Conservation (phyloP, 2,329 filamentous ascomycete species). For the Erysiphe pulchra region DNA sequence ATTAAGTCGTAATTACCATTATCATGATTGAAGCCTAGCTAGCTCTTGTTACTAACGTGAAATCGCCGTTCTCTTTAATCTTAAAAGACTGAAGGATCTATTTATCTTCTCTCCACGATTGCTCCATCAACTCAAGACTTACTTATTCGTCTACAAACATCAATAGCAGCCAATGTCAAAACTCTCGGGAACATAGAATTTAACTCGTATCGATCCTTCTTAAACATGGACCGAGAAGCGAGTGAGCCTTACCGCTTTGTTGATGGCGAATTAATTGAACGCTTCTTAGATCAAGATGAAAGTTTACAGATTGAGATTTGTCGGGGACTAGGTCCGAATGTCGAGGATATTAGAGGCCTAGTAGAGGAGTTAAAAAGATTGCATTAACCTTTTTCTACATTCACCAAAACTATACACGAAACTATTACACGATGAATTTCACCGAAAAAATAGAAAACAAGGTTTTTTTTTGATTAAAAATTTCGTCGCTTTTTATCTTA, state of each 20-base stretch:
- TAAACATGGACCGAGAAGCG: constrained; percentile 40
- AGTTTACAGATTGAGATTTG: constrained; percentile 26
- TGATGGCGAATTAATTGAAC: constrained; percentile 74
- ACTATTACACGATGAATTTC: no score
- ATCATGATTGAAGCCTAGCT: no score
- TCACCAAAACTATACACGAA: no score
- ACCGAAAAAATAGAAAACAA: no score
- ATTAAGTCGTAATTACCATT: neutral
- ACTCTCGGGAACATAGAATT: constrained; percentile 54
- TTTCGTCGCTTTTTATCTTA: no score
- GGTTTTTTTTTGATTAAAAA: no score
- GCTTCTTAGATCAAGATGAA: constrained; percentile 49
- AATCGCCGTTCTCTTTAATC: neutral
- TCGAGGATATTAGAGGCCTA: constrained; percentile 34
- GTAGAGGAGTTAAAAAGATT: constrained; percentile 36
- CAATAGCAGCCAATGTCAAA: constrained; percentile 38
- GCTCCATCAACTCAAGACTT: constrained; percentile 46
- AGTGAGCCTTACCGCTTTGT: constrained; percentile 69
- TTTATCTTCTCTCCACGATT: constrained; percentile 75
- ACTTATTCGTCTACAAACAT: constrained; percentile 55
- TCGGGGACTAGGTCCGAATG: constrained; percentile 28
- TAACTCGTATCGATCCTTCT: constrained; percentile 57
- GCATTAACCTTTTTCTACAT: constrained; percentile 18
- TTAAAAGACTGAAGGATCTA: constrained; percentile 58
- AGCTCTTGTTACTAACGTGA: neutral